Evolutionary conservation across 129 eudicot genomes (phyloP), one percentile per base, ranked within the genome.

Genomic region (Saposhnikovia divaricata): DNA sequence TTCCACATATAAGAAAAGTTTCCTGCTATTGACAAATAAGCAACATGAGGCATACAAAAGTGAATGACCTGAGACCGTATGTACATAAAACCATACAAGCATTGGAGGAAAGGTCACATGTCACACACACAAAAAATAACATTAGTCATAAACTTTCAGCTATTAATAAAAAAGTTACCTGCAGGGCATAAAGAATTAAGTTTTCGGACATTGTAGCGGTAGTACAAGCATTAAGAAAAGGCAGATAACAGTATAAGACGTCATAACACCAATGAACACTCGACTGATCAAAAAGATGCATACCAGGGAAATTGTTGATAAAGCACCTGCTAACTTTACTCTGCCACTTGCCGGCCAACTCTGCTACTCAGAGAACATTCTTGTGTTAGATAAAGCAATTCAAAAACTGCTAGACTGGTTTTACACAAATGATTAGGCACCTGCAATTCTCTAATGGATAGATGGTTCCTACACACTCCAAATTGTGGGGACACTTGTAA

Each of bases 261-360:
- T 61, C 27, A 9, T 25, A 59, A 61, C 69, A 61, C 69, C 69
- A 61, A 61, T 3, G 6, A 16, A 61, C 34, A 73, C 75, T 37
- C 14, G 16, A 75, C 44, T 66, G 65, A 77, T 14, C 16, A 27
- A 83, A 78, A 51, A 40, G 68, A 86, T 76, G 47, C 90, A 63
- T 91, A 93, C 98, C 83, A 78, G 81, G 80, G 91, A 83, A 81
- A 81, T 48, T 18, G 95, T 85, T 16, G 95, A 84, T 63, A 89
- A 79, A 77, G 83, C 45, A 72, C 84, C 81, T 50, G 78, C 69
- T 43, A 82, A 74, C 71, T 82, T 83, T 79, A 87, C 82, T 78
- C 81, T 87, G 83, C 84, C 82, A 65, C 88, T 79, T 79, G 87
- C 81, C 44, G 53, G 57, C 57, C 83, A 72, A 84, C 80, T 86